Conservation (phyloP, 2,329 filamentous ascomycete genomes). For the Fusarium sp. region DNA sequence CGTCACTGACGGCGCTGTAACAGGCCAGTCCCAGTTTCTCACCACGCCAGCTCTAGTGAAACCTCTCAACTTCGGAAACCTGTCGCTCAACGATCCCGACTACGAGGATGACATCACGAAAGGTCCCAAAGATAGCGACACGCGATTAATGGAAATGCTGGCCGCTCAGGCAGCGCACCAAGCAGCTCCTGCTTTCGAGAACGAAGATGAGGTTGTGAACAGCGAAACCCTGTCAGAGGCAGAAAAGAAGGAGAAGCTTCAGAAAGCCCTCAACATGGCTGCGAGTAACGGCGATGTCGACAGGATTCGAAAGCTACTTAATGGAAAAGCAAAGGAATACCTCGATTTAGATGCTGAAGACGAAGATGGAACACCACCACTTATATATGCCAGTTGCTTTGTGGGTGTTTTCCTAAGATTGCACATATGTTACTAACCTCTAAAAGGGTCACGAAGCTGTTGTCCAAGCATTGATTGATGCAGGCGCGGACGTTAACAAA, state of each 20-base stretch:
- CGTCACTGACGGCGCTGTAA: conserved; percentile 42
- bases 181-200: conserved; percentile 75
- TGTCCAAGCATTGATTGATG: conserved; percentile 83
- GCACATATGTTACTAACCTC: conserved; percentile 5
- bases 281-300: conserved; percentile 94
- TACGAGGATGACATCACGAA: conserved; percentile 71
- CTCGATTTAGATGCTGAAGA: conserved; percentile 90
- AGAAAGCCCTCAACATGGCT: conserved; percentile 92
- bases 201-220: conserved; percentile 81
- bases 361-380: conserved; percentile 92
- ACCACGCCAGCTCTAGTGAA: conserved; percentile 87
- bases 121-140: conserved; percentile 78
- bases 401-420: conserved; percentile 61
- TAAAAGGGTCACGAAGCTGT: conserved; percentile 85
- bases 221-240: conserved; percentile 78
- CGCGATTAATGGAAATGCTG: conserved; percentile 93
- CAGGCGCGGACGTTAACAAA: conserved; percentile 88
- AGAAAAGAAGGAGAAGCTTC: conserved; percentile 84
- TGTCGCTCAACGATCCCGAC: conserved; percentile 84
- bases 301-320: conserved; percentile 79
- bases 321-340: conserved; percentile 77
- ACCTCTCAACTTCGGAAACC: conserved; percentile 82
- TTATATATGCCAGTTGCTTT: conserved; percentile 99
- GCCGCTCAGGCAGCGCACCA: conserved; percentile 89
- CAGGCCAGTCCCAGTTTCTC: conserved; percentile 95